Evolutionary conservation across 2,329 filamentous ascomycete genomes (phyloP), one percentile per base, ranked within the genome.

Genomic region (Graphilbum ipis-grandicollis): DNA sequence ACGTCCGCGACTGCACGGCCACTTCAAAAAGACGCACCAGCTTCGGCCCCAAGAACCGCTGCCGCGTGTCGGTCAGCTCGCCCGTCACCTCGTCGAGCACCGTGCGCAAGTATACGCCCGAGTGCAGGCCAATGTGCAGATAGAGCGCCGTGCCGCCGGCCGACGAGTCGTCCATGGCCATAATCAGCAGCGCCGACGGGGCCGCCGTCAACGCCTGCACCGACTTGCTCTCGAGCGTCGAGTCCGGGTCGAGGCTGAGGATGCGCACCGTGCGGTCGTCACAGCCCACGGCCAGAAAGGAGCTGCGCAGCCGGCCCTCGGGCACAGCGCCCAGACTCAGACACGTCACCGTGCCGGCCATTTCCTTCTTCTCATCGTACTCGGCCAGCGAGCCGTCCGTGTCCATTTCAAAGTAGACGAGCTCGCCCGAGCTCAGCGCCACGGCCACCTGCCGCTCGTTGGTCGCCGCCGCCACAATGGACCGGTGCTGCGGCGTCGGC

Each of bases 331-430:
- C 90, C 36, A 99, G 66, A 48, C 86, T 93, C n/a, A 98, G 64
- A 46, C 82, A 92, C 15, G 86, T 96, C 34, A 98, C 86, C 0
- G 86, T 94, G 33, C 85, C 88, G 37, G 81, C 85, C 80, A 98
- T 90, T 49, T 92, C 80, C 48, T 85, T 84, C 54, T 88, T 85
- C 50, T 96, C 86, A 45, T 96, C 81, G 46, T 94, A 93, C 58
- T 96, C 88, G 25, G 84, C 84, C 23, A 96, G 65, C 4, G 81
- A 81, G 22, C 86, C 86, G 55, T 96, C 88, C 0, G 74, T 70
- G 50, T 94, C 90, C 75, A 94, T 88, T 54, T 98, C 92, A 47
- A 98, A 98, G 52, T 96, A 98, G 31, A 93, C 82, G 44, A 98
- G 88, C 55, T 98, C 90, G 28, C 88, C 88, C 9, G 86, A 94